phyloP scores from a whole-genome alignment of 2,329 filamentous ascomycete species.

The Lachnellula occidentalis region DNA sequence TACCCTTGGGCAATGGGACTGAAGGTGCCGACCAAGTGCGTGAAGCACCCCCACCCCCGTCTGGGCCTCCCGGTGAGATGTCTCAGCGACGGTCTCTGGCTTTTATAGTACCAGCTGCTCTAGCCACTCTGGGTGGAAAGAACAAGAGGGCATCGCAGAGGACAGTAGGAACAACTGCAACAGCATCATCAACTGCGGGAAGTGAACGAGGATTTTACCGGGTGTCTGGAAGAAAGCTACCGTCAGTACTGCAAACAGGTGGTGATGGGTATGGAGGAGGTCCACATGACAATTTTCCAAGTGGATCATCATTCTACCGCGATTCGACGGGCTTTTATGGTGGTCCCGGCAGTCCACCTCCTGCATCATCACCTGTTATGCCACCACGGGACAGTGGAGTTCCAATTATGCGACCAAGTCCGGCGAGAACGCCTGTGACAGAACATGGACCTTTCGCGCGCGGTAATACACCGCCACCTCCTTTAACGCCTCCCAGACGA shows the following conservation, averaged over 20 bases:
- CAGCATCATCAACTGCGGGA: conserved; percentile 30
- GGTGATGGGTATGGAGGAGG: conserved; percentile 58
- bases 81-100: conserved; percentile 39
- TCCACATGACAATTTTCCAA: conserved; percentile 35
- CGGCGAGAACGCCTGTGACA: conserved; percentile 56
- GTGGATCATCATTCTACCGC: conserved; percentile 47
- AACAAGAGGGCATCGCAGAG: conserved; percentile 32
- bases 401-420: conserved; percentile 59
- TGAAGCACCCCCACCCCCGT: conserved; percentile 18
- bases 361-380: conserved; percentile 31
- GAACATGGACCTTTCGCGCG: conserved; percentile 44
- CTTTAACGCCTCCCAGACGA: conserved; percentile 17
- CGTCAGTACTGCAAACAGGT: conserved; percentile 55
- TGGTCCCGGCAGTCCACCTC: conserved; percentile 19
- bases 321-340: conserved; percentile 44
- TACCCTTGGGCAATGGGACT: conserved; percentile 39
- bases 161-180: conserved; percentile 23
- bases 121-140: conserved; percentile 41
- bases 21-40: conserved; percentile 31
- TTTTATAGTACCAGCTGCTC: conserved; percentile 44
- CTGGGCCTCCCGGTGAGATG: conserved; percentile 35
- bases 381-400: conserved; percentile 45
- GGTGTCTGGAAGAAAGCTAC: conserved; percentile 59
- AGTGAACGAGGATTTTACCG: conserved; percentile 58
- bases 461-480: conserved; percentile 18